Evolutionary conservation across 331 rosid species (phyloP).

Genomic region (Cydonia oblonga): DNA sequence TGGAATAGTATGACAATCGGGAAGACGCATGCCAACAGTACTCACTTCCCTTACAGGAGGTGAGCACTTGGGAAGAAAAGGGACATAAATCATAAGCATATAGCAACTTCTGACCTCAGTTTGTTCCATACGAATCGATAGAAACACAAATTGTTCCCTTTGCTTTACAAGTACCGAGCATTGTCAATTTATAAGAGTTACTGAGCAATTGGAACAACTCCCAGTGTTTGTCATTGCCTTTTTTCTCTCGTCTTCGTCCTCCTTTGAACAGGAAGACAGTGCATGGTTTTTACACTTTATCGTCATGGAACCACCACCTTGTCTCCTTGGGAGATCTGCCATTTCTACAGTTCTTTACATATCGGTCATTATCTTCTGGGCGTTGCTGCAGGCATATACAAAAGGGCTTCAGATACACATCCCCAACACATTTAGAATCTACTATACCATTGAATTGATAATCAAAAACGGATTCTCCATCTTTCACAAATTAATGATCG

Average conservation of each 20-base stretch:
- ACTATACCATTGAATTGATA: neutral
- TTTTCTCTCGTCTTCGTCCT: constrained; percentile 22
- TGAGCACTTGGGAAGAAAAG: neutral
- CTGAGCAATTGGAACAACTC: constrained; percentile 37
- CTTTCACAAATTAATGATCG: neutral
- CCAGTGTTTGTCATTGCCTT: constrained; percentile 20
- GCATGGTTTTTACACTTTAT: constrained; percentile 54
- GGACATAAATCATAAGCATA: constrained; percentile 19
- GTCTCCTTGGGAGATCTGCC: constrained; percentile 99
- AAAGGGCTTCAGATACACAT: neutral
- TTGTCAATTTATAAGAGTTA: constrained; percentile 58
- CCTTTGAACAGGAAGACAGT: constrained; percentile 35
- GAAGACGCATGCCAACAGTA: no score
- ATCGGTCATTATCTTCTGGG: constrained; percentile 96
- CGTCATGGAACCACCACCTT: constrained; percentile 99
- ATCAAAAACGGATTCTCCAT: neutral
- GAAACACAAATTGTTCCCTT: constrained; percentile 41
- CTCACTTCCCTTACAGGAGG: neutral
- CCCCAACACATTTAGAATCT: neutral
- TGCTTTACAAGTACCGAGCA: constrained; percentile 65
- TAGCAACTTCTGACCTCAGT: constrained; percentile 32
- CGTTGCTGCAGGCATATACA: constrained; percentile 74
- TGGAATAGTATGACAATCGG: no score
- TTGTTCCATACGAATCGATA: constrained; percentile 32
- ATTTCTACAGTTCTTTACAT: constrained; percentile 96